Percentiles rank a stretch among this genome's conserved stretches.
Evolutionary conservation across 2,329 filamentous ascomycete species (phyloP).

Genomic region (Ramularia collo-cygni): DNA sequence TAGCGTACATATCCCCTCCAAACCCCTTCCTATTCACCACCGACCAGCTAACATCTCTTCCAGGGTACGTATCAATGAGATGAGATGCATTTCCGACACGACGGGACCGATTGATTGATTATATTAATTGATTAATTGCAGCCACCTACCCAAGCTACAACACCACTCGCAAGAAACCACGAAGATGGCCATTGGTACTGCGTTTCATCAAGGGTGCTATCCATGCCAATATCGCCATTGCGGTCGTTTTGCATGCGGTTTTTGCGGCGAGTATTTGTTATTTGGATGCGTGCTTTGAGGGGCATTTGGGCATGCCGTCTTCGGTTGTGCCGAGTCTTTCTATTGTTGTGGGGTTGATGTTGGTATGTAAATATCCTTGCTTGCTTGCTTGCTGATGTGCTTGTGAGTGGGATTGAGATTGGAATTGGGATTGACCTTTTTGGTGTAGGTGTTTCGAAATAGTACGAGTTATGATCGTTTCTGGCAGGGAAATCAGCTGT

Average conservation of each 20-base stretch:
- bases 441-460: conserved; percentile 46
- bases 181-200: conserved; percentile 56
- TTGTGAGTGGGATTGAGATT: no score
- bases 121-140: no score
- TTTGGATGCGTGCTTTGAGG: conserved; percentile 40
- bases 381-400: no score
- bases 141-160: conserved; percentile 42
- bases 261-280: conserved; percentile 55
- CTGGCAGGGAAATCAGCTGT: conserved; percentile 44
- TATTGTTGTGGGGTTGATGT: conserved; percentile 61
- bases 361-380: no score
- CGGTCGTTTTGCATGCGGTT: conserved; percentile 50
- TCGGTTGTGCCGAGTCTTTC: conserved; percentile 57
- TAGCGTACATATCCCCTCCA: no score
- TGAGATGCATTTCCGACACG: no score
- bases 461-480: conserved; percentile 58
- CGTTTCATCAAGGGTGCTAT: conserved; percentile 60
- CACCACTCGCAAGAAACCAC: conserved; percentile 40
- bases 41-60: no score
- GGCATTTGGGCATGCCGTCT: conserved; percentile 48
- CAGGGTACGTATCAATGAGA: no score
- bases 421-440: no score
- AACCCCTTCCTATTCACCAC: no score
- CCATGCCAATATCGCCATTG: conserved; percentile 51
- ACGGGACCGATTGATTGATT: no score